Base-by-base conservation (phyloP, 2,329 filamentous ascomycete genomes). In the Cadophora malorum region DNA sequence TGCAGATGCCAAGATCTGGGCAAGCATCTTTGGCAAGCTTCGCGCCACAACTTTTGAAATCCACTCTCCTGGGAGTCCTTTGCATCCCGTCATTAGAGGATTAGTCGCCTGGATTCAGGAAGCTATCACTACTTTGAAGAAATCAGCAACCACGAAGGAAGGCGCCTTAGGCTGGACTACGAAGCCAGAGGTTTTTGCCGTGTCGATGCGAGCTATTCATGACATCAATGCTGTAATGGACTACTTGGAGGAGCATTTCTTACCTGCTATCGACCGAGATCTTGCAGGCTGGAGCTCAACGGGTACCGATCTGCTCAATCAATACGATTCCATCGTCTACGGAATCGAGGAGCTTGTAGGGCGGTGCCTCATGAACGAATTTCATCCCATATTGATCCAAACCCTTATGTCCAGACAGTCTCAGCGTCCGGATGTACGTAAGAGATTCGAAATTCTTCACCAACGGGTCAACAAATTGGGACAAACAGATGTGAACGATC, bases 131-230 rank as follows among this genome's bases (percentile, higher is more conserved):
- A 16, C 33, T n/a, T 62, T 79, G 0, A 65, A 52, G 5, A 72
- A 79, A 21, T 72, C 75, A 2, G 70, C 70, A 2, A 70, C 69
- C 0, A 78, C 83, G 23, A 75, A 77, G 0, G 91, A 93, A 74
- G 90, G 90, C 0, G 84, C 90, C 9, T 79, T 96, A 41, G 92
- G 93, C 7, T 94, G 91, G 89, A 86, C 86, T 1, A 89, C 90
- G 1, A 88, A 89, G 66, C 84, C 88, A 0, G 86, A 89, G 35
- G 86, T 90, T 0, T 95, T 94, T 77, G 83, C 85, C 2, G 79
- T 91, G 52, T 86, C 85, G 0, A 73, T 84, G 69, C 75, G 79
- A 23, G 76, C 85, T 0, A 66, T 86, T 6, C 80, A 79, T 65
- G 78, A 63, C 38, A 64, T 73, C 52, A 73, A 73, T 16, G 64